Percentiles rank a stretch among this genome's conserved stretches.
These are phyloP conservation scores for Kwoniella shivajii DNA, from an alignment of 1,284 basidiomycete species.

Conservation along the genomic window DNA sequence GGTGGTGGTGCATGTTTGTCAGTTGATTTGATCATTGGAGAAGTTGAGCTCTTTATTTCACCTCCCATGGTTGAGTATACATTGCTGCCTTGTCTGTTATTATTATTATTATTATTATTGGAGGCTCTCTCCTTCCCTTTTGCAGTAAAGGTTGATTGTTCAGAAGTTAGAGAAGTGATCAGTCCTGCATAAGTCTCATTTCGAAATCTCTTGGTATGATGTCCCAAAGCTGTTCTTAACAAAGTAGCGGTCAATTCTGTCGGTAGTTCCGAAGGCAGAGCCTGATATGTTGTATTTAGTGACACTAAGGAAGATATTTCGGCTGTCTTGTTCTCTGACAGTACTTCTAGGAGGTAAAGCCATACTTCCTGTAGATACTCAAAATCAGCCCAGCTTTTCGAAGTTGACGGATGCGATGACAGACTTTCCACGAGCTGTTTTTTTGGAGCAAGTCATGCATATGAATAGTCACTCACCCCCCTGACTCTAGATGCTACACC, in stretches of 20 bases:
- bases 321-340: conserved; percentile 48
- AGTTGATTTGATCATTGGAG: neutral
- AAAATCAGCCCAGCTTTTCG: too few species aligned
- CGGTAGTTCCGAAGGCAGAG: conserved; percentile 36
- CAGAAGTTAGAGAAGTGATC: conserved; percentile 47
- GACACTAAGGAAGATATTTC: conserved; percentile 46
- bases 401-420: too few species aligned
- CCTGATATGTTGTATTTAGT: conserved; percentile 36
- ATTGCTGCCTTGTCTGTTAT: neutral
- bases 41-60: neutral
- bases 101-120: neutral
- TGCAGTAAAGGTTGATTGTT: conserved; percentile 5
- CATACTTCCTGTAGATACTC: conserved; percentile 45
- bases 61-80: too few species aligned
- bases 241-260: conserved; percentile 35
- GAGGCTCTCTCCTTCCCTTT: neutral
- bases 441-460: too few species aligned
- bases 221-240: conserved; percentile 42
- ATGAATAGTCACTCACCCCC: conserved; percentile 35
- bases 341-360: conserved; percentile 52
- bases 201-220: conserved; percentile 50
- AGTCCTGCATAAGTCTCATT: conserved; percentile 51
- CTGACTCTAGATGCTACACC: conserved; percentile 46
- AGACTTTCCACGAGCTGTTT: too few species aligned
- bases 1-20: neutral